These are phyloP conservation scores for Boletus fagicola DNA, from an alignment of 768 basidiomycete species.

Conservation along the genomic window DNA sequence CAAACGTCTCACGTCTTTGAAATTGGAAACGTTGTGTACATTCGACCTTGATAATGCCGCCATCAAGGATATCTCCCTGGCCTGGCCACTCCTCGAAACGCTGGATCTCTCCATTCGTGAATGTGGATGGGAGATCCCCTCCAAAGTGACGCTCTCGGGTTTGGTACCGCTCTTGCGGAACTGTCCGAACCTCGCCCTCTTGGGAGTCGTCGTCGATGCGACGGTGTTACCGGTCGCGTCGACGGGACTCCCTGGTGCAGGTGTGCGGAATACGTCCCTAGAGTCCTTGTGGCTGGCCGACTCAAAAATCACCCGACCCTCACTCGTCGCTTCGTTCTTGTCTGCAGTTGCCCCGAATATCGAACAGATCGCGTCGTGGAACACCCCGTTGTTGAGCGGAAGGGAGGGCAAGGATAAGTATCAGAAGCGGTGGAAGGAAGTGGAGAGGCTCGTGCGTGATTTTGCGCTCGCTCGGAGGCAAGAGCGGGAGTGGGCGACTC, in stretches of 20 bases:
- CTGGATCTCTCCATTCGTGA: slow-evolving; percentile 30
- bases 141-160: slow-evolving; percentile 27
- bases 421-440: slow-evolving; percentile 23
- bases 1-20: slow-evolving; percentile 20
- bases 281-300: slow-evolving; percentile 31
- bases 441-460: slow-evolving; percentile 21
- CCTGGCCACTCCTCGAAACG: slow-evolving; percentile 30
- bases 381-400: slow-evolving; percentile 29
- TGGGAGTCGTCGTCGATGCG: slow-evolving; percentile 31
- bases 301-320: slow-evolving; percentile 27
- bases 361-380: slow-evolving; percentile 31
- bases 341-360: slow-evolving; percentile 32
- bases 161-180: slow-evolving; percentile 20
- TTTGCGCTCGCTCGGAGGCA: slow-evolving; percentile 21
- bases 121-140: slow-evolving; percentile 31
- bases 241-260: slow-evolving; percentile 14
- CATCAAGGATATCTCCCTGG: slow-evolving; percentile 25
- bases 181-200: slow-evolving; percentile 26
- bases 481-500: slow-evolving; percentile 20
- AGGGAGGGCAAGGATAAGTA: slow-evolving; percentile 27
- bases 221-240: slow-evolving; percentile 15
- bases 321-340: slow-evolving; percentile 28
- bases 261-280: slow-evolving; percentile 25
- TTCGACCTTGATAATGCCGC: slow-evolving; percentile 25
- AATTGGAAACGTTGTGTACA: slow-evolving; percentile 31